Conservation (phyloP, 495 filamentous ascomycete species). For the Ramalina intermedia region DNA sequence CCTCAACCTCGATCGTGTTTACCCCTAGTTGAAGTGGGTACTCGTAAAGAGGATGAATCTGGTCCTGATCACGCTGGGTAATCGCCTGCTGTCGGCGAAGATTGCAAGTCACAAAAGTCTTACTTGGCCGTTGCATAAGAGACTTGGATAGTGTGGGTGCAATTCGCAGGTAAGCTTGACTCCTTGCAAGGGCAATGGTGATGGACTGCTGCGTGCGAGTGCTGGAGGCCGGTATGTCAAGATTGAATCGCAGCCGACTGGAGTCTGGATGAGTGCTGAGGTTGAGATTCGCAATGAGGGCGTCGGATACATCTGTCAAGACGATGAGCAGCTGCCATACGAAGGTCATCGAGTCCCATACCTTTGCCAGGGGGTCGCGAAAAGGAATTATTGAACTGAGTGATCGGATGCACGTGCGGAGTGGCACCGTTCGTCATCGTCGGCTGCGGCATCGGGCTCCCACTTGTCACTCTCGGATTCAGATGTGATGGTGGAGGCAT, state of each 20-base stretch:
- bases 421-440: conserved; percentile 10
- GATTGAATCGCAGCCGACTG: conserved; percentile 34
- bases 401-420: conserved; percentile 11
- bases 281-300: conserved; percentile 50
- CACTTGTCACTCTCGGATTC: conserved; percentile 21
- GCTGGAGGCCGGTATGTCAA: conserved; percentile 45
- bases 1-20: conserved; percentile 50
- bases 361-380: conserved; percentile 40
- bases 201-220: conserved; percentile 51
- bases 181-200: conserved; percentile 46
- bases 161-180: conserved; percentile 51
- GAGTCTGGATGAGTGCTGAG: conserved; percentile 53
- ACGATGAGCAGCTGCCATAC: conserved; percentile 6
- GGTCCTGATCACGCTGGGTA: conserved; percentile 30
- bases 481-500: conserved; percentile 26
- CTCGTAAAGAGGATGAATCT: conserved; percentile 43
- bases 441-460: conserved; percentile 21
- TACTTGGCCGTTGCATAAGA: conserved; percentile 44
- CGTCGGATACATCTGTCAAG: conserved; percentile 31
- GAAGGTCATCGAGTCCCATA: conserved; percentile 16
- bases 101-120: conserved; percentile 45
- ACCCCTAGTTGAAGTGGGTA: conserved; percentile 42
- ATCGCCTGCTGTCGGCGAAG: conserved; percentile 27
- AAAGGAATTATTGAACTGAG: conserved; percentile 21
- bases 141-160: conserved; percentile 41